phyloP scores from a whole-genome alignment of 225 moss, liverwort and hornwort species.

The Straminergon stramineum region DNA sequence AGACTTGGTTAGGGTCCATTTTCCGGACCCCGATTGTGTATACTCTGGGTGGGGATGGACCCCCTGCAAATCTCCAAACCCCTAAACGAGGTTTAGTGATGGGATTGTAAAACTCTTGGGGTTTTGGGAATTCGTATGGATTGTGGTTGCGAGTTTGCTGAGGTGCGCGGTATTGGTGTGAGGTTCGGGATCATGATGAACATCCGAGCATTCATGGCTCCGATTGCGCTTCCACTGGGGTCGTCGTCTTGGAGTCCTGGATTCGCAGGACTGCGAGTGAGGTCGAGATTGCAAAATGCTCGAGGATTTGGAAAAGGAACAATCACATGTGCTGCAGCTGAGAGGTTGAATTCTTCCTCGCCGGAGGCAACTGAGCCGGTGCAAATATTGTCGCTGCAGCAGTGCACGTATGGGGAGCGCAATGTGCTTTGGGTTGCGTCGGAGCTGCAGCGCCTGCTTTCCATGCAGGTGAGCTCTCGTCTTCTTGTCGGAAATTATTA shows the following conservation, averaged over 20 bases:
- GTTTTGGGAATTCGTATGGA: neutral
- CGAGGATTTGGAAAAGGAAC: neutral
- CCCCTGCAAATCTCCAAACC: neutral
- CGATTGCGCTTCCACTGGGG: neutral
- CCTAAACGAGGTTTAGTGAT: neutral
- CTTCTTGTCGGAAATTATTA: neutral
- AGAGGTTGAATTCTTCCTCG: neutral
- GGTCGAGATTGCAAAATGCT: neutral
- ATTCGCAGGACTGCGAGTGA: neutral
- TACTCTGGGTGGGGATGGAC: neutral
- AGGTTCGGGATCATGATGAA: neutral
- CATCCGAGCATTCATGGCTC: neutral
- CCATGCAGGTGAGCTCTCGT: constrained; percentile 46
- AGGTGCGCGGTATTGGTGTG: neutral
- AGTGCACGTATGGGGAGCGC: constrained; percentile 46
- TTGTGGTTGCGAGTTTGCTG: neutral
- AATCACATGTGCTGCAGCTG: constrained; percentile 3
- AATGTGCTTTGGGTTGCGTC: constrained; percentile 70
- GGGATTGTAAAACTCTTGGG: too few relatives aligned
- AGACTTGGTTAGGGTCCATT: neutral
- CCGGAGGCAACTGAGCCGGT: neutral
- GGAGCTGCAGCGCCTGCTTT: constrained; percentile 74
- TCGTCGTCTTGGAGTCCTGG: neutral
- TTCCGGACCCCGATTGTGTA: neutral
- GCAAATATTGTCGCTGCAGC: constrained; percentile 2